Evolutionary conservation across 495 filamentous ascomycete genomes (phyloP).

Genomic region (Neurospora tetrasperma): DNA sequence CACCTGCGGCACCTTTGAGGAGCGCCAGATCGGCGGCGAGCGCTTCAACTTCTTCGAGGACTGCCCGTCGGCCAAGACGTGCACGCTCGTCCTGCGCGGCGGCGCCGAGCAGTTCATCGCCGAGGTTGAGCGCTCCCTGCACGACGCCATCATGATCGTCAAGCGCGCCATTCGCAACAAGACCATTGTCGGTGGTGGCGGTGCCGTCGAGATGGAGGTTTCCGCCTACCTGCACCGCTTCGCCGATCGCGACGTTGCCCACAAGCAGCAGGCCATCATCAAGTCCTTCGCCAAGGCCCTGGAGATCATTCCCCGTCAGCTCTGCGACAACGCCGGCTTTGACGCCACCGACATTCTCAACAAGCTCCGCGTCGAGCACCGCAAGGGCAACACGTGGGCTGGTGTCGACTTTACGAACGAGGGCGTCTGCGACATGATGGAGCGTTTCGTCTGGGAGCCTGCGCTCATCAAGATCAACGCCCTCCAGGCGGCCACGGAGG

Average conservation of each 20-base stretch:
- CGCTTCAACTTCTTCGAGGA: conserved; percentile 97
- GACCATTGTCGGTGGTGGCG: conserved; percentile 89
- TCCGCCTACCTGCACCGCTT: conserved; percentile 84
- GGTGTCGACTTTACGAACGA: conserved; percentile 93
- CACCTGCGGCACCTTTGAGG: conserved; percentile 83
- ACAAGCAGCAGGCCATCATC: conserved; percentile 95
- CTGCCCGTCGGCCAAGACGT: conserved; percentile 90
- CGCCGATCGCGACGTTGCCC: conserved; percentile 80
- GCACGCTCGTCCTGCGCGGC: conserved; percentile 88
- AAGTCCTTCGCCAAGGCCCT: conserved; percentile 96
- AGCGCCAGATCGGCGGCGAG: conserved; percentile 93
- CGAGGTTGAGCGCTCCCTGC: conserved; percentile 90
- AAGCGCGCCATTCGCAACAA: conserved; percentile 92
- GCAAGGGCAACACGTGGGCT: conserved; percentile 82
- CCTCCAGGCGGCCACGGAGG: conserved; percentile 90
- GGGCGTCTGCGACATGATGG: conserved; percentile 85
- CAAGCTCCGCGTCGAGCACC: conserved; percentile 85
- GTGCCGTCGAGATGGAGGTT: conserved; percentile 93
- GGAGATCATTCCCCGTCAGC: conserved; percentile 90
- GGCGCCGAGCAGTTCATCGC: conserved; percentile 99
- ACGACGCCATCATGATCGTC: conserved; percentile 99
- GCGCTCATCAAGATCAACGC: conserved; percentile 94
- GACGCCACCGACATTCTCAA: conserved; percentile 97
- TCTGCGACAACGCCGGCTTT: conserved; percentile 97
- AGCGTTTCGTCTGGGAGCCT: conserved; percentile 93